Conservation (phyloP, 2,329 filamentous ascomycete genomes). For the Colletotrichum sp. region DNA sequence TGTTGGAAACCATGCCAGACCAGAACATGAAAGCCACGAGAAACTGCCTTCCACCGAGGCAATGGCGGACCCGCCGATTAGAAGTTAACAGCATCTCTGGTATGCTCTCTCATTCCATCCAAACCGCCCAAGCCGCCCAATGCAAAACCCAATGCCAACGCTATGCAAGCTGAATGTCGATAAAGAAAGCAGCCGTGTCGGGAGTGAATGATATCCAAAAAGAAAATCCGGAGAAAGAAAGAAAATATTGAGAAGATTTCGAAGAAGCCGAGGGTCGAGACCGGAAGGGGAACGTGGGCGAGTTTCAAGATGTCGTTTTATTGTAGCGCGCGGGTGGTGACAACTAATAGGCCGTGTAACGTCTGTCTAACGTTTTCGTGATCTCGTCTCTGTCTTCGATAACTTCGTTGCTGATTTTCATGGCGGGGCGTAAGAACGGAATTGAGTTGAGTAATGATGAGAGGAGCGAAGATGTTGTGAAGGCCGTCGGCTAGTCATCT, state of each 20-base stretch:
- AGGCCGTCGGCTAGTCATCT: background rate
- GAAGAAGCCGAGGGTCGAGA: constrained; percentile 4
- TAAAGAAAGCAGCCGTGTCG: constrained; percentile 1
- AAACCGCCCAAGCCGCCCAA: constrained; percentile 10
- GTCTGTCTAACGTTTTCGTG: constrained; percentile 13
- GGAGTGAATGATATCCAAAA: background rate
- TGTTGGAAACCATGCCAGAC: background rate
- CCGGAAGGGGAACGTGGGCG: background rate
- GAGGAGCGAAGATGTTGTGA: background rate
- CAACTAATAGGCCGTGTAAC: constrained; percentile 14
- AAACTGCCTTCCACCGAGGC: background rate
- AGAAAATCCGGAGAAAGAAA: background rate
- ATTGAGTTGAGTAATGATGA: background rate
- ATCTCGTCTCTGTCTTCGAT: constrained; percentile 33
- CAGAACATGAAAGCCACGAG: background rate
- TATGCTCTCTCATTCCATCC: constrained; percentile 7
- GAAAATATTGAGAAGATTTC: background rate
- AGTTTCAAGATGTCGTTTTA: constrained; percentile 1
- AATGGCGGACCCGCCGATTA: constrained; percentile 14
- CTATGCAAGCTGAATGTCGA: constrained; percentile 5
- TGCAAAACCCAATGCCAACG: constrained; percentile 15
- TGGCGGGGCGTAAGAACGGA: constrained; percentile 12
- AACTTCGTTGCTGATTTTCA: constrained; percentile 28
- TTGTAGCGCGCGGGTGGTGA: background rate
- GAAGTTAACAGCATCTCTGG: constrained; percentile 13